Conservation (phyloP, 805 yeast genomes). For the Metschnikowia vanudenii region DNA sequence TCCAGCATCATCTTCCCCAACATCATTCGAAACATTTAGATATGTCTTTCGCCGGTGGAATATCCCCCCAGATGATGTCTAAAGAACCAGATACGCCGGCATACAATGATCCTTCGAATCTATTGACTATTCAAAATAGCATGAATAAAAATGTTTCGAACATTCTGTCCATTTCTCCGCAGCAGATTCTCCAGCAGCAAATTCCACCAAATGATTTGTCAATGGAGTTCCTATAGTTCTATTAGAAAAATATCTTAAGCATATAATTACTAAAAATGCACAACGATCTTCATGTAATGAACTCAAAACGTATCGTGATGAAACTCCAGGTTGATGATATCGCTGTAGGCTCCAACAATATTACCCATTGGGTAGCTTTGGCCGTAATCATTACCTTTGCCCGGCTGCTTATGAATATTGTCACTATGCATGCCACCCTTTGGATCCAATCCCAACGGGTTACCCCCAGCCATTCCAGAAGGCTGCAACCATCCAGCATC, state of each 20-base stretch:
- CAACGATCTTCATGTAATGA: background rate
- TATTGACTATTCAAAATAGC: background rate
- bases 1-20: conserved; percentile 12
- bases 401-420: conserved; percentile 1
- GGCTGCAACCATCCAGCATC: conserved; percentile 71
- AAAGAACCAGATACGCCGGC: conserved; percentile 14
- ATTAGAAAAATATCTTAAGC: background rate
- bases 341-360: conserved; percentile 33
- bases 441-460: conserved; percentile 5
- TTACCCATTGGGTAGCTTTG: conserved; percentile 16
- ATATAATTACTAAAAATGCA: background rate
- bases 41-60: conserved; percentile 11
- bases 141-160: background rate
- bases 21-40: conserved; percentile 14
- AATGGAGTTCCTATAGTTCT: conserved; percentile 30
- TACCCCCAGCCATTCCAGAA: conserved; percentile 11
- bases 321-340: conserved; percentile 36
- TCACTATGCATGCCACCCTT: conserved; percentile 7
- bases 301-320: conserved; percentile 5
- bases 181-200: conserved; percentile 37
- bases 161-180: conserved; percentile 35
- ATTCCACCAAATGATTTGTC: conserved; percentile 14
- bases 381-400: background rate
- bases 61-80: conserved; percentile 19
- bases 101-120: conserved; percentile 1